Base-by-base conservation (phyloP, 257 asterid genomes). In the Gynochthodes officinalis region DNA sequence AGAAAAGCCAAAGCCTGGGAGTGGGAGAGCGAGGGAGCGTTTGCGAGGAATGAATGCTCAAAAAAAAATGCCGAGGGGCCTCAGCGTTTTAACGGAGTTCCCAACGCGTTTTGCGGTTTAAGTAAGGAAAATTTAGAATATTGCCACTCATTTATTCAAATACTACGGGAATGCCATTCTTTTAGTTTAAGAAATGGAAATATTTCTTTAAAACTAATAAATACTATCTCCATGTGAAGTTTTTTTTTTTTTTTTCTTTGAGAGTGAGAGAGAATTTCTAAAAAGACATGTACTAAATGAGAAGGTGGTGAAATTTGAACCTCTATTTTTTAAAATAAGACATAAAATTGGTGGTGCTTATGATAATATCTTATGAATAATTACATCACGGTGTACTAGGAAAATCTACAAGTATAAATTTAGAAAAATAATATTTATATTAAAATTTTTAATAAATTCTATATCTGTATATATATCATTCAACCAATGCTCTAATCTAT, bases 71-170 rank as follows among this genome's bases (percentile, higher is more conserved):
- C 30, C 23, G 37, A 3, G 53, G 23, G 42, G 65, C 37, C 53
- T 37, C 48, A 42, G 75, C 78, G 73, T 74, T 74, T 40, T 33
- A 75, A 75, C 78, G 69, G 78, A 55, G 33, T 54, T 53, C 7
- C 18, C 79, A 76, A 78, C 73, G 88, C 81, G 85, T 77, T 80
- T 73, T 32, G 67, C 85, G 79, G 81, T 82, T 80, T 89, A 84
- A 72, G 89, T 86, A 84, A 81, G 75, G 77, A 67, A 55, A 39
- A 21, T 53, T n/a, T 73, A 71, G 15, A 42, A 3, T 13, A 37
- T 58, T 72, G 77, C 84, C 89, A 78, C 78, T 80, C 3, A 57
- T 64, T 46, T 42, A 0, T 42, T 1, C 14, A 0, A 59, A 64
- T 81, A 82, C 52, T 64, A 86, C 90, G 62, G 21, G 43, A 82